Conservation (phyloP, 2,329 filamentous ascomycete genomes). For the Chalara sp. region DNA sequence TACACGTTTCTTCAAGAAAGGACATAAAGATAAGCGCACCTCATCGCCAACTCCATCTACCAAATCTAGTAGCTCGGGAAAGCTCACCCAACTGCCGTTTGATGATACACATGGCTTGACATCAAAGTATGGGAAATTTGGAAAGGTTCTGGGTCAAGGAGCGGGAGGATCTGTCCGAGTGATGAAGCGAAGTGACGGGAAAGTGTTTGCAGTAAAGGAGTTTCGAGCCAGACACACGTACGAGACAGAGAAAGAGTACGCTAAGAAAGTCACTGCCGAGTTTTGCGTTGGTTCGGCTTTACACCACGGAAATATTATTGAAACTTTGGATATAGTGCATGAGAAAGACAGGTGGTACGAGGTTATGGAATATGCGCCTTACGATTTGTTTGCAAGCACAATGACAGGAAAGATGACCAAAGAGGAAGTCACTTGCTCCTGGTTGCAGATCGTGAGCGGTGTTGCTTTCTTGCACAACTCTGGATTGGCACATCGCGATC, state of each 20-base stretch:
- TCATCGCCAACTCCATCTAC: constrained; percentile 53
- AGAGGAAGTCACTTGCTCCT: constrained; percentile 84
- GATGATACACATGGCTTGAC: constrained; percentile 86
- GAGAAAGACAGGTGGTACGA: constrained; percentile 95
- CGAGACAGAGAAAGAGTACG: constrained; percentile 91
- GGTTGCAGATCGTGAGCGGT: constrained; percentile 89
- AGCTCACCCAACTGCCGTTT: constrained; percentile 69
- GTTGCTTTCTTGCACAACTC: constrained; percentile 93
- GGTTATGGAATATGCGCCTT: constrained; percentile 98
- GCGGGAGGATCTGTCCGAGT: constrained; percentile 90
- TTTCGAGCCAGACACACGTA: constrained; percentile 89
- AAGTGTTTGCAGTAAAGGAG: constrained; percentile 96
- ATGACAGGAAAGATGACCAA: constrained; percentile 98
- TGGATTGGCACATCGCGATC: constrained; percentile 87
- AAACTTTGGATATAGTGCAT: constrained; percentile 92
- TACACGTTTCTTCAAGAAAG: constrained; percentile 91
- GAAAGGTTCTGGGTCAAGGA: constrained; percentile 86
- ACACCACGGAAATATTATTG: constrained; percentile 96
- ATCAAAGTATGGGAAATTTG: constrained; percentile 93
- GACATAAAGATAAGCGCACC: constrained; percentile 62
- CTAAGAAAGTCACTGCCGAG: constrained; percentile 96
- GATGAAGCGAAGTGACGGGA: constrained; percentile 88
- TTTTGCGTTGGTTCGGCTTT: constrained; percentile 97
- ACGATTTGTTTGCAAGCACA: constrained; percentile 92
- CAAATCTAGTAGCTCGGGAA: constrained; percentile 32